Conservation (phyloP, 78 protist species). For the Bigelowiella natans region DNA sequence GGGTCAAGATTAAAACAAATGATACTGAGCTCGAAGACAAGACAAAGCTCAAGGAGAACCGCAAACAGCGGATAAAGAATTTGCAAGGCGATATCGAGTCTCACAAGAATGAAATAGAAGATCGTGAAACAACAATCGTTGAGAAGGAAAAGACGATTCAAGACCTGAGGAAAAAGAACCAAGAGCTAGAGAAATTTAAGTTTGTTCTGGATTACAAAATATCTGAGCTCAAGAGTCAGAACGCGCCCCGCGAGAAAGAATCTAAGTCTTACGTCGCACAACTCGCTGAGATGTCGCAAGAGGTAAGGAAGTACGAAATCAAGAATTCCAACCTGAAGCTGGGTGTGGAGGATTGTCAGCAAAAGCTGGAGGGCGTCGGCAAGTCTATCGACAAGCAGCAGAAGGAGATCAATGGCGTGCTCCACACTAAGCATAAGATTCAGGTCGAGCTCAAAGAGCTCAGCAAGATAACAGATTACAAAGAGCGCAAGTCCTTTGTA, state of each 20-base stretch:
- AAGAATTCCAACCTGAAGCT: background rate
- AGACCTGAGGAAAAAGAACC: conserved; percentile 3
- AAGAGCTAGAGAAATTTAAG: conserved; percentile 19
- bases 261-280: background rate
- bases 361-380: background rate
- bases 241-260: conserved; percentile 6
- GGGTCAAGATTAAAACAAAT: background rate
- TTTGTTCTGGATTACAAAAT: conserved; percentile 28
- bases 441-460: background rate
- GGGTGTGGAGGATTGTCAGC: background rate
- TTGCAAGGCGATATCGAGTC: background rate
- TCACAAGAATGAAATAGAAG: background rate
- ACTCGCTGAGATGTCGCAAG: background rate
- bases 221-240: conserved; percentile 2
- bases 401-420: background rate
- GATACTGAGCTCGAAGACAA: background rate
- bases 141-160: background rate
- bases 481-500: too few relatives aligned
- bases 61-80: background rate
- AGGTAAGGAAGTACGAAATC: background rate
- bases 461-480: background rate
- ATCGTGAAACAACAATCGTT: background rate
- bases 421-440: background rate
- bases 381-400: background rate
- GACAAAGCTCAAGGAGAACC: background rate